A percentile compares a stretch with the other conserved stretches of the same genome.
phyloP scores from a whole-genome alignment of 2,329 filamentous ascomycete genomes.

The Fusarium mexicanum region DNA sequence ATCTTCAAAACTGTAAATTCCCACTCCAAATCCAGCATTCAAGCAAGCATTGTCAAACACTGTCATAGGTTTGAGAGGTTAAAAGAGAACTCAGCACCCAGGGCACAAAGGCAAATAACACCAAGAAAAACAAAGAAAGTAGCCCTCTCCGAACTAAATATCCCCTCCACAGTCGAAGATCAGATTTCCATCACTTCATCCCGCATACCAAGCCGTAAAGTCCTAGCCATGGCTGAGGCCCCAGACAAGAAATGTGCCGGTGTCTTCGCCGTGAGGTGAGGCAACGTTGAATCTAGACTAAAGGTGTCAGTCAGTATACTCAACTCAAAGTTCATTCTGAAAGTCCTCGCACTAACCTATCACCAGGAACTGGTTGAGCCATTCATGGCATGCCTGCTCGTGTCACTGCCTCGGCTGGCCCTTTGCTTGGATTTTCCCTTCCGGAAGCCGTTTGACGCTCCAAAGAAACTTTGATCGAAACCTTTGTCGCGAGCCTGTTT shows the following conservation, averaged over 20 bases:
- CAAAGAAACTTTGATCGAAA: background rate
- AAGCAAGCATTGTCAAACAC: too few relatives aligned
- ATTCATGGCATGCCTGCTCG: background rate
- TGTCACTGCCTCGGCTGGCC: background rate
- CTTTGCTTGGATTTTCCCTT: background rate
- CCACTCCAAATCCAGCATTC: background rate
- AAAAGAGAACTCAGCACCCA: too few relatives aligned
- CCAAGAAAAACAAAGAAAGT: too few relatives aligned
- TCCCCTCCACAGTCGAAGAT: too few relatives aligned
- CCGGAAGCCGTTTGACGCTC: background rate
- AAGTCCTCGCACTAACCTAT: background rate
- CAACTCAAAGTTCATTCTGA: background rate
- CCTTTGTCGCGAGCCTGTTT: background rate
- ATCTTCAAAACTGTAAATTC: background rate
- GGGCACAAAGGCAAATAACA: too few relatives aligned
- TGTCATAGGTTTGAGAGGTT: too few relatives aligned
- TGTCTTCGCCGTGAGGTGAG: too few relatives aligned
- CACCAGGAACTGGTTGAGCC: background rate
- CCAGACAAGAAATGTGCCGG: background rate
- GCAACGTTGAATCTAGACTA: background rate
- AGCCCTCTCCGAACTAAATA: background rate
- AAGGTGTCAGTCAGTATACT: background rate
- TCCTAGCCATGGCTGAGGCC: too few relatives aligned
- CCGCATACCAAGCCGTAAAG: background rate
- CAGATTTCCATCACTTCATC: background rate